A percentile compares a stretch with the other conserved stretches of the same genome.
Evolutionary conservation across 2,329 filamentous ascomycete genomes (phyloP).

Genomic region (Paraconiothyrium sp.): DNA sequence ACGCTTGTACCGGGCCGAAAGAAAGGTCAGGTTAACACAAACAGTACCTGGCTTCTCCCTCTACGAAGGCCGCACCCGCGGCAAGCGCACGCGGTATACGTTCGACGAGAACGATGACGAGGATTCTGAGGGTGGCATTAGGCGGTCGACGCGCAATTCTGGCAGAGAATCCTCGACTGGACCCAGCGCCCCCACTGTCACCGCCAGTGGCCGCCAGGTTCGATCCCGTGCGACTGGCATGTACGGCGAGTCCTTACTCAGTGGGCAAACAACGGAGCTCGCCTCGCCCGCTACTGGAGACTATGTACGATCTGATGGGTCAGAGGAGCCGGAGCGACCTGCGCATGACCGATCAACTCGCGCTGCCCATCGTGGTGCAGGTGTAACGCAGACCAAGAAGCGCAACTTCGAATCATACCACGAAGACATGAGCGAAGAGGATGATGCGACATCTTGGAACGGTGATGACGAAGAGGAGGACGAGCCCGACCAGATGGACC

Average conservation of each 20-base stretch:
- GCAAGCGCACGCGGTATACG: constrained; percentile 96
- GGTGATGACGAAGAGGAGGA: constrained; percentile 80
- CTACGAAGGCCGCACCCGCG: constrained; percentile 94
- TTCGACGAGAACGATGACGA: constrained; percentile 92
- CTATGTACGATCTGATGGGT: constrained; percentile 55
- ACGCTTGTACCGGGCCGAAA: constrained; percentile 86
- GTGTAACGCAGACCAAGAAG: constrained; percentile 31
- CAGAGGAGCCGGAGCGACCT: constrained; percentile 57
- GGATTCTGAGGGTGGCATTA: constrained; percentile 71
- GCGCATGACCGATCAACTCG: constrained; percentile 55
- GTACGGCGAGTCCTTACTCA: constrained; percentile 70
- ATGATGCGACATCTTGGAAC: constrained; percentile 71
- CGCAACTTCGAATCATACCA: constrained; percentile 63
- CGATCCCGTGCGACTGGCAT: constrained; percentile 69
- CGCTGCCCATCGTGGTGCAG: constrained; percentile 28
- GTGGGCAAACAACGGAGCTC: constrained; percentile 58
- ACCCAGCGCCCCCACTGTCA: constrained; percentile 70
- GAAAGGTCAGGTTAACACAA: constrained; percentile 86
- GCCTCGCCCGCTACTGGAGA: constrained; percentile 55
- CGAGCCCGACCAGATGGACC: constrained; percentile 72
- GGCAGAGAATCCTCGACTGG: constrained; percentile 78
- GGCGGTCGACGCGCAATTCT: constrained; percentile 72
- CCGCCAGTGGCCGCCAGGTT: constrained; percentile 88
- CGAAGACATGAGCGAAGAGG: constrained; percentile 72
- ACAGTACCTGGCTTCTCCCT: constrained; percentile 90